Percentiles rank a stretch among this genome's conserved stretches.
Evolutionary conservation across 345 rosid species (phyloP).

Genomic region (Nephelium lappaceum): DNA sequence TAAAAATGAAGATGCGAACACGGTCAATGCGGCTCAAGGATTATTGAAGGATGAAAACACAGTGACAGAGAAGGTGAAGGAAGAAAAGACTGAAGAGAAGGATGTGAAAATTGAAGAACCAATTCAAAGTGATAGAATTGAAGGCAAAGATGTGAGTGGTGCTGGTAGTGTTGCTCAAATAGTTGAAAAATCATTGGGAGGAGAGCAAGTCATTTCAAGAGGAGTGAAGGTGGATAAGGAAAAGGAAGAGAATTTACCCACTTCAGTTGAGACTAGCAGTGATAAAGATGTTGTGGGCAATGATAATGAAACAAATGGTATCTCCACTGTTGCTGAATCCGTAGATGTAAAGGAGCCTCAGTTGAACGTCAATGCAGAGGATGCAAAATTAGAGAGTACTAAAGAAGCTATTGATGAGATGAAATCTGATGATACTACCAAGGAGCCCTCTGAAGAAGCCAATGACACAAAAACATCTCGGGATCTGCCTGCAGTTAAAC

Average conservation of each 20-base stretch:
- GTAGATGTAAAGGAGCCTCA: conserved; percentile 22
- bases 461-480: conserved; percentile 37
- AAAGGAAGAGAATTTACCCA: conserved; percentile 5
- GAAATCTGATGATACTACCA: conserved; percentile 17
- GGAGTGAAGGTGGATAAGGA: conserved; percentile 17
- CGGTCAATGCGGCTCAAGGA: background rate
- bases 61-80: background rate
- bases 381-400: background rate
- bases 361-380: conserved; percentile 9
- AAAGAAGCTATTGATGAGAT: conserved; percentile 26
- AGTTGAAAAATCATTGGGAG: conserved; percentile 11
- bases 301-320: conserved; percentile 19
- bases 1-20: background rate
- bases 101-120: conserved; percentile 11
- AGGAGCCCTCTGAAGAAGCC: conserved; percentile 28
- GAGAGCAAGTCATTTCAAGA: conserved; percentile 9
- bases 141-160: conserved; percentile 2
- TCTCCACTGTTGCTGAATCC: background rate
- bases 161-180: conserved; percentile 2
- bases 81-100: conserved; percentile 3
- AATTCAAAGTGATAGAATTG: background rate
- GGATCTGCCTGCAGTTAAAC: conserved; percentile 50
- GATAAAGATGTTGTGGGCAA: conserved; percentile 24
- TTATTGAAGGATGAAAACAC: background rate
- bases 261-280: conserved; percentile 9